Base-by-base conservation (phyloP, 2,329 filamentous ascomycete species). In the Neofusicoccum cordaticola region DNA sequence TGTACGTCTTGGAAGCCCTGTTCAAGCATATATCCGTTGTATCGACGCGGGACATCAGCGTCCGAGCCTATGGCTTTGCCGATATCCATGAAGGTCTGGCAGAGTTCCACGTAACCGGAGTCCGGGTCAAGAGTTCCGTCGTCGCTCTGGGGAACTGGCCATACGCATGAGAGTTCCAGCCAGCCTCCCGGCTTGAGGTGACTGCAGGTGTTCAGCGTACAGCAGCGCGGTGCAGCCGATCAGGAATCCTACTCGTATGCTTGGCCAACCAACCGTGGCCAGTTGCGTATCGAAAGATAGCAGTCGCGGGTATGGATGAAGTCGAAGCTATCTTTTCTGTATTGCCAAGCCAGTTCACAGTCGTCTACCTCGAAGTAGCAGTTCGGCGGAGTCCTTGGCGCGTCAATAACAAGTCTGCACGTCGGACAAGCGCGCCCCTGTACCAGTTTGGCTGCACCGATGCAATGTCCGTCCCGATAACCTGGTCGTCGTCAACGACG, bases 321-420 rank as follows among this genome's bases (percentile, higher is more conserved):
- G 69, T 82, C 81, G 66, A 78, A 77, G 62, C 62, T 58, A 4
- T 31, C 35, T 7, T 50, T 41, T 15, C 48, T 56, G 44, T 47
- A 58, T 0, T 79, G 80, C 81, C 81, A 83, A 31, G 76, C 74
- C 7, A 75, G 69, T 0, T 75, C 75, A 15, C 78, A 73, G 53
- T 83, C 81, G 70, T 83, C 81, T 60, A 83, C 77, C 63, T 82
- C 78, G 68, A 83, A 83, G 27, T 72, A 69, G 67, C 76, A 78
- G 68, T 83, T 83, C 6, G 80, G 77, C 0, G 81, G 81, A 0
- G 82, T 78, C 76, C 79, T 80, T 9, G 17, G 11, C n/a, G 31
- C 17, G 31, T 47, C 13, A 31, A 7, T 11, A 22, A 37, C 12
- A 22, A 22, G 22, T 15, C 39, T n/a, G 9, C n/a, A 41, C 34